Evolutionary conservation across 305 asterid genomes (phyloP).

Genomic region (Withania somnifera): DNA sequence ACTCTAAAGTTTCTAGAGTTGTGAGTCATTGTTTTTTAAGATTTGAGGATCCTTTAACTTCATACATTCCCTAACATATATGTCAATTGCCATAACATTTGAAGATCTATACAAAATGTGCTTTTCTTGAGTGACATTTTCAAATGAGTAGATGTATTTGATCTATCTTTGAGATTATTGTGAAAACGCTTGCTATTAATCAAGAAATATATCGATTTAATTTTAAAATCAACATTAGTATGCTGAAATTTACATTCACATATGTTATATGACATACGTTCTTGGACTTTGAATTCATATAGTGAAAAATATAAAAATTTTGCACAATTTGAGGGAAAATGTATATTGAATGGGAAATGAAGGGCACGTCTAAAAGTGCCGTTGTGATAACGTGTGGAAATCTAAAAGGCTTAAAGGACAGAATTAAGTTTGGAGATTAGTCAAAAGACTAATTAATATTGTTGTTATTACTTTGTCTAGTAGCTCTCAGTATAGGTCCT

Average conservation of each 20-base stretch:
- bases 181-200: not conserved
- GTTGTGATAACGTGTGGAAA: not conserved
- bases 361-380: not conserved
- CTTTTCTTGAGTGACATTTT: not conserved
- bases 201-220: not conserved
- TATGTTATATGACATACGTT: not conserved
- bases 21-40: too few species aligned
- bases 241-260: not conserved
- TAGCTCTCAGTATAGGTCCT: not conserved
- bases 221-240: not conserved
- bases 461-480: not conserved
- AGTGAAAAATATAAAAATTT: not conserved
- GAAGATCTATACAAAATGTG: not conserved
- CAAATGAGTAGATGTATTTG: not conserved
- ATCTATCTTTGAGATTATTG: not conserved
- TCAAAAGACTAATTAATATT: not conserved
- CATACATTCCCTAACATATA: not conserved
- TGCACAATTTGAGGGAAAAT: not conserved
- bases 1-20: not conserved
- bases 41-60: not conserved
- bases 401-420: not conserved
- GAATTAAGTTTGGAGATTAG: not conserved
- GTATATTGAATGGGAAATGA: not conserved
- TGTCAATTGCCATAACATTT: not conserved
- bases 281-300: not conserved